Percentiles rank a stretch among this genome's conserved stretches.
Evolutionary conservation across 176 grass and related monocot genomes (phyloP).

Genomic region (Tuctoria greenei): DNA sequence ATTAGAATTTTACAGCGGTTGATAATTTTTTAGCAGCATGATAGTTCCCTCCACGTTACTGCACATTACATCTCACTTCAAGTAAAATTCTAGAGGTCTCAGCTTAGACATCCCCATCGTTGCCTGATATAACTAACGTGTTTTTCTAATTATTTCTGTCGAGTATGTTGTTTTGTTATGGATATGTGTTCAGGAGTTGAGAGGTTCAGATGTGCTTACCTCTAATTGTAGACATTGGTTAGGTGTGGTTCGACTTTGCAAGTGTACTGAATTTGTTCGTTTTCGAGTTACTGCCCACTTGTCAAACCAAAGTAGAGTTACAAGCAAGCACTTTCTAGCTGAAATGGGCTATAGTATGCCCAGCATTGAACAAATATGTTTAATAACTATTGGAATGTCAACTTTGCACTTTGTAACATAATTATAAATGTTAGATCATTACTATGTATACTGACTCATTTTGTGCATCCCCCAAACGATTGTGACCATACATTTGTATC

Average conservation of each 20-base stretch:
- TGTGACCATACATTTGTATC: not conserved
- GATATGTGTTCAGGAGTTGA: no score
- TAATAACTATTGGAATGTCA: conserved; percentile 12
- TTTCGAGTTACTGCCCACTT: not conserved
- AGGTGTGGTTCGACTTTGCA: not conserved
- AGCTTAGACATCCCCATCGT: not conserved
- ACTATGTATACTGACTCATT: not conserved
- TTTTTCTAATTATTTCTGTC: no score
- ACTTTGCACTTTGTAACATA: not conserved
- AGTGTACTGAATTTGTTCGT: not conserved
- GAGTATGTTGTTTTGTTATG: no score
- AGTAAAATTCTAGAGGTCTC: not conserved
- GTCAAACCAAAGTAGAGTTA: not conserved
- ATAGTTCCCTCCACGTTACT: not conserved
- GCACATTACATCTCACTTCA: no score
- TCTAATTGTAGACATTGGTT: not conserved
- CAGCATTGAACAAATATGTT: not conserved
- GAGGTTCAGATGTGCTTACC: not conserved
- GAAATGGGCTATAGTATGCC: not conserved
- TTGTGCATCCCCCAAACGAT: not conserved
- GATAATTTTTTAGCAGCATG: not conserved
- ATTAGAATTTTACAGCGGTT: not conserved
- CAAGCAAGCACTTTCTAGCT: not conserved
- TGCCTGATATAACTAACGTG: not conserved
- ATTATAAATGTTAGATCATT: not conserved